Conservation (phyloP, 257 asterid genomes). For the Linaria vulgaris region DNA sequence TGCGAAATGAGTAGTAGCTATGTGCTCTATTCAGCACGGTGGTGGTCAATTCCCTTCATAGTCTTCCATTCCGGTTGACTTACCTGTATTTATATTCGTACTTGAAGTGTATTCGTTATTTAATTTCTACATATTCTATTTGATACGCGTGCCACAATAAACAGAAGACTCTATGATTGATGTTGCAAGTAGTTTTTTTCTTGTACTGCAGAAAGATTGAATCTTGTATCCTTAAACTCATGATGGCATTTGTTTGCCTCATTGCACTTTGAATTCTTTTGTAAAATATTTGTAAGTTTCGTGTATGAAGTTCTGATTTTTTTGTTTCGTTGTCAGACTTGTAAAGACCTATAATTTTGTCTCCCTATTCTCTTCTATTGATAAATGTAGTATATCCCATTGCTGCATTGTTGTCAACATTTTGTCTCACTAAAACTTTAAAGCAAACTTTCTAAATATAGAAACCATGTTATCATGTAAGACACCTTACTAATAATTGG, state of each 20-base stretch:
- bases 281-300: not conserved
- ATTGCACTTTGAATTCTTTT: not conserved
- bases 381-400: not conserved
- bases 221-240: slow-evolving; percentile 3
- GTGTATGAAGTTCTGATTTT: not conserved
- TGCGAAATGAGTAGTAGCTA: slow-evolving; percentile 5
- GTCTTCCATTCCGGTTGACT: slow-evolving; percentile 27
- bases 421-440: too few species aligned
- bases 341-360: not conserved
- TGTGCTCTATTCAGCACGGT: not conserved
- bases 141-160: slow-evolving; percentile 27
- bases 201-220: not conserved
- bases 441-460: not conserved
- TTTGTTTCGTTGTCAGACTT: not conserved
- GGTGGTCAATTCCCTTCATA: slow-evolving; percentile 4
- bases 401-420: not conserved
- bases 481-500: not conserved
- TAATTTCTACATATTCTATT: slow-evolving; percentile 25
- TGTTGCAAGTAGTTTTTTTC: slow-evolving; percentile 5
- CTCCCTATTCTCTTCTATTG: not conserved
- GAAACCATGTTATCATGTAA: not conserved
- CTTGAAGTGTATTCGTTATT: slow-evolving; percentile 40
- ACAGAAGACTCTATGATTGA: slow-evolving; percentile 11
- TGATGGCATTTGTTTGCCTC: slow-evolving; percentile 10
- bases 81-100: slow-evolving; percentile 37